Percentiles rank a stretch among this genome's conserved stretches.
Evolutionary conservation across 202 grass and related monocot genomes (phyloP).

Genomic region (Schoenoplectus tabernaemontani): DNA sequence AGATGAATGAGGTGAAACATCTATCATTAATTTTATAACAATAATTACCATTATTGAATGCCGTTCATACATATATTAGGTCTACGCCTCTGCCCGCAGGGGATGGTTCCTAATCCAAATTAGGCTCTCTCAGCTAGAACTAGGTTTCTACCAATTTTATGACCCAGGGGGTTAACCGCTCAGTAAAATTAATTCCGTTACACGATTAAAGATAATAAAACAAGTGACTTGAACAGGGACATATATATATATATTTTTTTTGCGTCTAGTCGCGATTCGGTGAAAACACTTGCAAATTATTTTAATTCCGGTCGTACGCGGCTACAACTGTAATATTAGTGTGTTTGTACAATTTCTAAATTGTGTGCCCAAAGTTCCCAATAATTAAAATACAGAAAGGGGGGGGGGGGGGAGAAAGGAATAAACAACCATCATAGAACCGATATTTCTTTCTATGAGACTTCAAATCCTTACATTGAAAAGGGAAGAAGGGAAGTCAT

Average conservation of each 20-base stretch:
- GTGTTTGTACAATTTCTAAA: background rate
- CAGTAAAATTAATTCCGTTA: background rate
- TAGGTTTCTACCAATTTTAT: background rate
- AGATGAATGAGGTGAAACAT: too few species aligned
- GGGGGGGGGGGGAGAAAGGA: too few species aligned
- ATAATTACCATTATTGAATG: too few species aligned
- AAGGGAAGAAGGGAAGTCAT: background rate
- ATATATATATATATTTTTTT: background rate
- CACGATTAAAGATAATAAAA: background rate
- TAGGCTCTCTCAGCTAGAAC: too few species aligned
- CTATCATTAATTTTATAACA: too few species aligned
- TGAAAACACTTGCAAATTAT: background rate
- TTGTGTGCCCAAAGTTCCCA: background rate
- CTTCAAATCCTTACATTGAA: background rate
- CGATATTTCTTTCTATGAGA: too few species aligned
- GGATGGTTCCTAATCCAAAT: background rate
- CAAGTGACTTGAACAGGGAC: background rate
- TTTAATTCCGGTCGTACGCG: background rate
- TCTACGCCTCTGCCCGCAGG: background rate
- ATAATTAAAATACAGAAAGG: background rate
- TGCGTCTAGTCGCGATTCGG: too few species aligned
- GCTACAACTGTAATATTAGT: background rate
- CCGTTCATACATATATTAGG: background rate
- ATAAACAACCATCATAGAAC: too few species aligned
- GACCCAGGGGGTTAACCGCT: background rate